Evolutionary conservation across 2,329 filamentous ascomycete genomes (phyloP), one percentile per base, ranked within the genome.

Genomic region (Pseudonectria foliicola): DNA sequence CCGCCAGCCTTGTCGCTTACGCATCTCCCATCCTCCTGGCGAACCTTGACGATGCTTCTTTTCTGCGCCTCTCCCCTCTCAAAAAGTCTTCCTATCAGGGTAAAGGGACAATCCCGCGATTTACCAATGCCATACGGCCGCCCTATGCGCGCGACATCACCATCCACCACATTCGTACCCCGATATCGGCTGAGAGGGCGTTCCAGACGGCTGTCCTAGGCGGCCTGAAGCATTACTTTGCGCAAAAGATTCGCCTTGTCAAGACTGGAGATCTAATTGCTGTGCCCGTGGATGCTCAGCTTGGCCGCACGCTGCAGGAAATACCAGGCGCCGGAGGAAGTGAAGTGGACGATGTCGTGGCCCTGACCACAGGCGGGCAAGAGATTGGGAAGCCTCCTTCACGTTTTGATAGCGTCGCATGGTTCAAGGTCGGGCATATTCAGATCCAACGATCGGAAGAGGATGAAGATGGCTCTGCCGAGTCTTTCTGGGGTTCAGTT

Each of bases 361-460:
- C 71, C 2, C 60, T 77, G 42, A 71, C 75, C 21, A 73, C 63
- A 7, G 59, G 49, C 10, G 54, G 49, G 3, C 46, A 49, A 23
- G 53, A 55, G 13, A 37, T 40, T 13, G 51, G 50, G 13, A 50
- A 47, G 23, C 43, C 50, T 10, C 34, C 38, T 26, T 56, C 44
- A 37, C 64, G 45, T 49, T 66, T 63, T 46, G 77, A 73, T 59
- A 75, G 69, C 21, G 84, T 94, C 13, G 89, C 86, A 7, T 98
- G 92, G 92, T 96, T 95, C 68, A 85, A 81, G 45, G 83, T 98
- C 27, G 82, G 83, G 26, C 83, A 86, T 39, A 80, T 93, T 34
- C 68, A 70, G 36, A 63, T 71, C 6, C 66, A 66, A 53, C 77
- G 65, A 48, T 60, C 54, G 48, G 80, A 66, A 48, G 68, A 53